Evolutionary conservation across 2,329 filamentous ascomycete genomes (phyloP).

Genomic region (Paecilomyces sp.): DNA sequence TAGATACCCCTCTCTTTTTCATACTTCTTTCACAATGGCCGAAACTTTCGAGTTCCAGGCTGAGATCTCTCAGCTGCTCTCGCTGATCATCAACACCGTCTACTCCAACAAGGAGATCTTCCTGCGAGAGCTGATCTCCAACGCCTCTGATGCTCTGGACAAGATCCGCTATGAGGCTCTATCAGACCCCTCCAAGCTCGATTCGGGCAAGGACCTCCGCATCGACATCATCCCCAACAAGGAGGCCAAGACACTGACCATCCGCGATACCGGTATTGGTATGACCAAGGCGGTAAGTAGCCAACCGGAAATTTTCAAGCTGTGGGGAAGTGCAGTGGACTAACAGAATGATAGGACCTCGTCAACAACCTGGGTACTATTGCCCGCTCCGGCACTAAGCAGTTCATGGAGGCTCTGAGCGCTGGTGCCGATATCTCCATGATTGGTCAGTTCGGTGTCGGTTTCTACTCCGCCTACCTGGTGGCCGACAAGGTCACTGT

Average conservation of each 20-base stretch:
- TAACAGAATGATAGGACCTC: conserved; percentile 59
- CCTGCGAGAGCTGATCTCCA: conserved; percentile 96
- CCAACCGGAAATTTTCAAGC: background rate
- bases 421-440: conserved; percentile 99
- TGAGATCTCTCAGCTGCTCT: conserved; percentile 99
- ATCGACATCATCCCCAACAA: conserved; percentile 99
- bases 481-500: conserved; percentile 95
- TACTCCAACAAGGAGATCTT: conserved; percentile 99
- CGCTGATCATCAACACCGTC: conserved; percentile 99
- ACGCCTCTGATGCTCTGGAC: conserved; percentile 97
- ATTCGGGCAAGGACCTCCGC: conserved; percentile 93
- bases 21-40: conserved; percentile 26
- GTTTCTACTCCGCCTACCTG: conserved; percentile 99
- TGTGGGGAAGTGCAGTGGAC: conserved; percentile 4
- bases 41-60: conserved; percentile 99
- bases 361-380: conserved; percentile 99
- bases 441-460: conserved; percentile 99
- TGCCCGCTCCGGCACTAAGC: conserved; percentile 97
- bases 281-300: conserved; percentile 98
- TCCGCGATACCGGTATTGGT: conserved; percentile 97
- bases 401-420: conserved; percentile 99
- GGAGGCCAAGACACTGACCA: conserved; percentile 94
- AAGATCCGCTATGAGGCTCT: conserved; percentile 99
- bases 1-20: conserved; percentile 9
- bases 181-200: conserved; percentile 94